phyloP scores from a whole-genome alignment of 2,329 filamentous ascomycete genomes.

The Talaromyces sp. region DNA sequence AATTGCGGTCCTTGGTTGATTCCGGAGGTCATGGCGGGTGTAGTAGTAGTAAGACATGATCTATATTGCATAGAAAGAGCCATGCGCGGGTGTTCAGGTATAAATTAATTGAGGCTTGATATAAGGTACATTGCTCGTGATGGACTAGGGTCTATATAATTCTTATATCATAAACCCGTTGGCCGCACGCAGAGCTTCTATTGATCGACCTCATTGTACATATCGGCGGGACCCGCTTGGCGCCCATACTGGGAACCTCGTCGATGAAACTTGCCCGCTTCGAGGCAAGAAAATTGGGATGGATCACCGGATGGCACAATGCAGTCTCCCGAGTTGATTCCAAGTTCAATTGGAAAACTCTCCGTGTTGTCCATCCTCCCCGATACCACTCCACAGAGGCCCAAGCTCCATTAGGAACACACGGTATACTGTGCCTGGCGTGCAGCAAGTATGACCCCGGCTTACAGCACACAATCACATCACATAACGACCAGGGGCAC shows the following conservation, averaged over 20 bases:
- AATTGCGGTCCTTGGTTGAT: too few relatives aligned
- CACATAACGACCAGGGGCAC: slow-evolving; percentile 9
- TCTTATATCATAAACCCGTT: neutral
- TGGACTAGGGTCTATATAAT: neutral
- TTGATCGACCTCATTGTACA: neutral
- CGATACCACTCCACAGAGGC: slow-evolving; percentile 7
- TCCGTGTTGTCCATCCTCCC: slow-evolving; percentile 6
- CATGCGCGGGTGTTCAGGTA: too few relatives aligned
- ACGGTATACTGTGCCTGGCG: slow-evolving; percentile 15
- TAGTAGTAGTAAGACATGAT: too few relatives aligned
- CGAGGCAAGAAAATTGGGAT: slow-evolving; percentile 1
- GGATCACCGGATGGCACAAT: slow-evolving; percentile 10
- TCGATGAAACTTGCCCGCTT: too few relatives aligned
- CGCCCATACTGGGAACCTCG: too few relatives aligned
- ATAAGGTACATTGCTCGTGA: neutral
- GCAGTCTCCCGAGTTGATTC: neutral
- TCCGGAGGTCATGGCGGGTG: too few relatives aligned
- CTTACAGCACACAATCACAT: slow-evolving; percentile 24
- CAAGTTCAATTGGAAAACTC: slow-evolving; percentile 22
- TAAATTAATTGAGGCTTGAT: neutral
- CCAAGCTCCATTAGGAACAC: slow-evolving; percentile 10
- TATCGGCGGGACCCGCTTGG: neutral
- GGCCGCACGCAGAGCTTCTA: neutral
- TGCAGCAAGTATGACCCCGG: slow-evolving; percentile 16
- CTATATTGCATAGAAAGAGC: too few relatives aligned